Conservation (phyloP, 1,139 yeast species). For the Yamadazyma epiphylla region DNA sequence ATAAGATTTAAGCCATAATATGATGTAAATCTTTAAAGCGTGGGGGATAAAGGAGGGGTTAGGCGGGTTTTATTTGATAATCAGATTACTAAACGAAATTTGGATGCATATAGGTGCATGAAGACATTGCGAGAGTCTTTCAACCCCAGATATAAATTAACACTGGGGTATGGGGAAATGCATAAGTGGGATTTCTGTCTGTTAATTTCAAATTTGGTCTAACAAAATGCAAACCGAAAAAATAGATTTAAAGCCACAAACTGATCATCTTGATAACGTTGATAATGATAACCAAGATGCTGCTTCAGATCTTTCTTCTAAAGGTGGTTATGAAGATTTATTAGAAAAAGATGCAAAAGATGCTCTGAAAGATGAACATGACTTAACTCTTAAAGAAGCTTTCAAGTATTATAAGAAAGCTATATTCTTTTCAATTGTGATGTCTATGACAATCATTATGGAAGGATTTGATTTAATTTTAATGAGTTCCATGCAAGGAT, state of each 20-base stretch:
- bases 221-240: background rate
- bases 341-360: conserved; percentile 12
- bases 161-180: no score
- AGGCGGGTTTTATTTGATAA: no score
- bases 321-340: no score
- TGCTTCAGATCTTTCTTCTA: conserved; percentile 4
- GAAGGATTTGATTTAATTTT: conserved; percentile 21
- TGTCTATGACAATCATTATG: conserved; percentile 20
- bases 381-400: conserved; percentile 13
- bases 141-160: background rate
- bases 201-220: no score
- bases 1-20: background rate
- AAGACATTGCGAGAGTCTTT: conserved; percentile 1
- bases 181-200: no score
- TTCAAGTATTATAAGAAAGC: conserved; percentile 14
- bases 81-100: no score
- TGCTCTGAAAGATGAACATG: conserved; percentile 15
- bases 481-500: conserved; percentile 18
- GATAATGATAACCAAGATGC: background rate
- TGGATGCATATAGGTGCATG: background rate
- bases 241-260: conserved; percentile 1
- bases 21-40: no score
- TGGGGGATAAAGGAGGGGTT: no score
- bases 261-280: conserved; percentile 2
- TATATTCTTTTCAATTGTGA: conserved; percentile 17